phyloP scores from a whole-genome alignment of 2,329 filamentous ascomycete genomes.

The Beauveria varroae region DNA sequence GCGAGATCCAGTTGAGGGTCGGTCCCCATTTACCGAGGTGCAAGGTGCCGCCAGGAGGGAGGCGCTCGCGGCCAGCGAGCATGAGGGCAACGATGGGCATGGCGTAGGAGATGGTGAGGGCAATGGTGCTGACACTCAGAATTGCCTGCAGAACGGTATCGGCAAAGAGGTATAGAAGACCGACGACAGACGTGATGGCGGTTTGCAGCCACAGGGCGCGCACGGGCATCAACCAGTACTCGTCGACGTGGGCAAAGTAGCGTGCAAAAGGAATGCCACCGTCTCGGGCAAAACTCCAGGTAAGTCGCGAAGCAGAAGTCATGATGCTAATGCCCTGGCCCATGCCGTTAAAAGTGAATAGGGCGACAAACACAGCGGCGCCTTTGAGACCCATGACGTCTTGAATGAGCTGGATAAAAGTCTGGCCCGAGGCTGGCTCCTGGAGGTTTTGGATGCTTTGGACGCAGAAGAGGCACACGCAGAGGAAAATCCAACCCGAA shows the following conservation, averaged over 20 bases:
- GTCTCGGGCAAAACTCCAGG: slow-evolving; percentile 48
- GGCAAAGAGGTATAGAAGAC: slow-evolving; percentile 48
- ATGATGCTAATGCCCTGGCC: slow-evolving; percentile 44
- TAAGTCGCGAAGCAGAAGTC: slow-evolving; percentile 43
- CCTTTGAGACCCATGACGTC: slow-evolving; percentile 27
- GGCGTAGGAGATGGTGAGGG: slow-evolving; percentile 41
- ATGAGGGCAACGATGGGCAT: slow-evolving; percentile 43
- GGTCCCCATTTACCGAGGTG: slow-evolving; percentile 36
- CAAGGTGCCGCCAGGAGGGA: slow-evolving; percentile 38
- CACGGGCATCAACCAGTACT: slow-evolving; percentile 43
- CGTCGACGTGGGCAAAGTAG: slow-evolving; percentile 36
- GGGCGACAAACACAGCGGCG: slow-evolving; percentile 36
- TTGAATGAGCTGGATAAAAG: slow-evolving; percentile 42
- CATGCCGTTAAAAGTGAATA: slow-evolving; percentile 50
- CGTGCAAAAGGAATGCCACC: slow-evolving; percentile 38
- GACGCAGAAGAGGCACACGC: slow-evolving; percentile 44
- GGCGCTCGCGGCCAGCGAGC: slow-evolving; percentile 42
- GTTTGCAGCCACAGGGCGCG: slow-evolving; percentile 47
- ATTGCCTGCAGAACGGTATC: slow-evolving; percentile 46
- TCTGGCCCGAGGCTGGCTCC: slow-evolving; percentile 31
- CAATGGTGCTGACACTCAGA: slow-evolving; percentile 48
- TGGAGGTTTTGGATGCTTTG: slow-evolving; percentile 36
- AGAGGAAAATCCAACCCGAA: slow-evolving; percentile 44
- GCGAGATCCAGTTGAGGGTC: slow-evolving; percentile 38
- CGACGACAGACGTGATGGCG: slow-evolving; percentile 33